Conservation (phyloP, 768 basidiomycete species). For the Nidularia sp. region DNA sequence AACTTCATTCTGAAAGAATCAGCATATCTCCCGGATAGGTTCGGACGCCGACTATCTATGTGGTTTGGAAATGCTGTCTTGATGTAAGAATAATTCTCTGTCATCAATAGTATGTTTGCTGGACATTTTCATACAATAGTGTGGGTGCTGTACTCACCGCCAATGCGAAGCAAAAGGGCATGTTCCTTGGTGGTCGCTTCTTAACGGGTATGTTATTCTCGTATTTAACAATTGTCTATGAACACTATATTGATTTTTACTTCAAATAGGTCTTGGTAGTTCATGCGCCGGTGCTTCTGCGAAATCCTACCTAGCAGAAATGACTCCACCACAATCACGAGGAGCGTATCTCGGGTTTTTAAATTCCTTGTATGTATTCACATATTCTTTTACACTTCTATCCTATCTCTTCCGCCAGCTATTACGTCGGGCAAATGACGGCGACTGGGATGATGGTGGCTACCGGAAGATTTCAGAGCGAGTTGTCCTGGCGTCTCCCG, state of each 20-base stretch:
- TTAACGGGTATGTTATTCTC: slow-evolving; percentile 34
- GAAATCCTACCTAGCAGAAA: slow-evolving; percentile 48
- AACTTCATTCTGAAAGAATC: slow-evolving; percentile 1
- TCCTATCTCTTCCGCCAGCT: slow-evolving; percentile 19
- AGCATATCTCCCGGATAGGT: slow-evolving; percentile 43
- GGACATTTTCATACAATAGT: slow-evolving; percentile 15
- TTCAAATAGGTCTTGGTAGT: slow-evolving; percentile 30
- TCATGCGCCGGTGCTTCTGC: slow-evolving; percentile 43
- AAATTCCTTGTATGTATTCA: slow-evolving; percentile 40
- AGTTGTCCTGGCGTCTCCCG: slow-evolving; percentile 46
- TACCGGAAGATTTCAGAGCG: slow-evolving; percentile 34
- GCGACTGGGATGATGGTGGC: slow-evolving; percentile 55
- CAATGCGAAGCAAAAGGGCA: slow-evolving; percentile 36
- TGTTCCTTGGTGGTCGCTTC: slow-evolving; percentile 46
- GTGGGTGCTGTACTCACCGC: slow-evolving; percentile 46
- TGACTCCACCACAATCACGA: slow-evolving; percentile 42
- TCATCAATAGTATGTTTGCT: background rate
- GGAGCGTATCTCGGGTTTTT: slow-evolving; percentile 48
- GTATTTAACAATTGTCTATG: background rate
- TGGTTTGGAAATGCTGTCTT: slow-evolving; percentile 41
- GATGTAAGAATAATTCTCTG: slow-evolving; percentile 25
- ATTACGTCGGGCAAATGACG: slow-evolving; percentile 50
- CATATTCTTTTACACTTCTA: background rate
- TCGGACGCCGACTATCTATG: slow-evolving; percentile 48
- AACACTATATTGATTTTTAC: background rate